Conservation (phyloP, 2,329 filamentous ascomycete species). For the Ramularia endophylla region DNA sequence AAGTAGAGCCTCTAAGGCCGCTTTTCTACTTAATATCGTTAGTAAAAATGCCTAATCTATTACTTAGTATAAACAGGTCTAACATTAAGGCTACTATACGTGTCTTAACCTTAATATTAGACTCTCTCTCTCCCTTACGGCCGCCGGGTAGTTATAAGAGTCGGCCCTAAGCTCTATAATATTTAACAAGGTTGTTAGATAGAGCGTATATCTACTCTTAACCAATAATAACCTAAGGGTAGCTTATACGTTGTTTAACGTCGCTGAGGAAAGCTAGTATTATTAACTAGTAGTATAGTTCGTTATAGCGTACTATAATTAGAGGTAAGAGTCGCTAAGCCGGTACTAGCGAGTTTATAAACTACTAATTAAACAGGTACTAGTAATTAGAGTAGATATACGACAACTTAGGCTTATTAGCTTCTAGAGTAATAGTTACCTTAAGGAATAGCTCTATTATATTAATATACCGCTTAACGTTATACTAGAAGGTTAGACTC, state of each 20-base stretch:
- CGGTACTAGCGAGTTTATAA: neutral
- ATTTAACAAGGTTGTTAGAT: too few species aligned
- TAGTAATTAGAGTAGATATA: neutral
- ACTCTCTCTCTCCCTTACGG: too few species aligned
- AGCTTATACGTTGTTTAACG: neutral
- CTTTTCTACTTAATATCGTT: too few species aligned
- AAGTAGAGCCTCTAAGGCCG: too few species aligned
- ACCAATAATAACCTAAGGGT: neutral
- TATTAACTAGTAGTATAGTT: neutral
- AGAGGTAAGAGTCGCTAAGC: neutral
- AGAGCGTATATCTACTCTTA: too few species aligned
- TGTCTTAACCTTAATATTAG: too few species aligned
- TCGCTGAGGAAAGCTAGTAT: neutral
- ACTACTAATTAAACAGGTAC: neutral
- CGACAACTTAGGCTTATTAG: neutral
- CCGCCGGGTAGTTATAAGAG: too few species aligned
- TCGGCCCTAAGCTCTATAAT: too few species aligned
- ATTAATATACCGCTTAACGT: neutral
- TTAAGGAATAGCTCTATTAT: neutral
- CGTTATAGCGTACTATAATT: neutral
- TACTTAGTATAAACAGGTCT: too few species aligned
- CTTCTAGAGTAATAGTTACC: constrained; percentile 1
- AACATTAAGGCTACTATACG: too few species aligned
- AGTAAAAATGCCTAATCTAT: too few species aligned
- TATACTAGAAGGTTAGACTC: neutral